Conservation (phyloP, 2,329 filamentous ascomycete genomes). For the Thielaviopsis musarum region DNA sequence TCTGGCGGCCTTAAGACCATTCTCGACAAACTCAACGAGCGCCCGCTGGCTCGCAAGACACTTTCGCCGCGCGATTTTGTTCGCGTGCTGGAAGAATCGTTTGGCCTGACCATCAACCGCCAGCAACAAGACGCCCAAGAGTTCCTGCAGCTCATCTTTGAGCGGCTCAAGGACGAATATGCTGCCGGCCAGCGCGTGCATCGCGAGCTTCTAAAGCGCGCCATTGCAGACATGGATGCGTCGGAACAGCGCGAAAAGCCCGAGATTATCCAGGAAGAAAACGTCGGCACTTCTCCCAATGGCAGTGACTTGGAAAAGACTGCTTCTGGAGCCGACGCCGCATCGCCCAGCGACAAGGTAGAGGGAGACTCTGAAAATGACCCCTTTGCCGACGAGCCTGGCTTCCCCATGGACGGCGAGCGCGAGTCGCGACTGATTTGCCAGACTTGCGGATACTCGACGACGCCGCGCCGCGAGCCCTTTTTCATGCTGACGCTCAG, state of each 20-base stretch:
- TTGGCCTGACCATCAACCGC: conserved; percentile 76
- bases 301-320: too few species aligned
- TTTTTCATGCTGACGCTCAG: conserved; percentile 89
- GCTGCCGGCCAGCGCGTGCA: conserved; percentile 60
- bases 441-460: conserved; percentile 74
- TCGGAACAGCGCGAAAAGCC: conserved; percentile 7
- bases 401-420: conserved; percentile 82
- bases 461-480: conserved; percentile 62
- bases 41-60: conserved; percentile 84
- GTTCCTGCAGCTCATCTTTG: conserved; percentile 84
- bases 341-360: conserved; percentile 11
- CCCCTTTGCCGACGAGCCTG: conserved; percentile 33
- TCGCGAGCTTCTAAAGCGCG: conserved; percentile 3
- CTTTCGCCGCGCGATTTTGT: conserved; percentile 82
- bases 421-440: conserved; percentile 94
- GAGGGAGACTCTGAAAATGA: conserved; percentile 14
- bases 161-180: conserved; percentile 87
- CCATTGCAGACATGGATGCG: conserved; percentile 1
- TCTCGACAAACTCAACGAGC: conserved; percentile 79
- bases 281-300: neutral
- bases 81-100: conserved; percentile 65
- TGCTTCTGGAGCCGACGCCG: neutral
- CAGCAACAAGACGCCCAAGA: conserved; percentile 97
- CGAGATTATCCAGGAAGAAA: conserved; percentile 16
- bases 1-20: conserved; percentile 84